phyloP scores from a whole-genome alignment of 1,139 yeast genomes.

The Nakaseomyces glabratus region DNA sequence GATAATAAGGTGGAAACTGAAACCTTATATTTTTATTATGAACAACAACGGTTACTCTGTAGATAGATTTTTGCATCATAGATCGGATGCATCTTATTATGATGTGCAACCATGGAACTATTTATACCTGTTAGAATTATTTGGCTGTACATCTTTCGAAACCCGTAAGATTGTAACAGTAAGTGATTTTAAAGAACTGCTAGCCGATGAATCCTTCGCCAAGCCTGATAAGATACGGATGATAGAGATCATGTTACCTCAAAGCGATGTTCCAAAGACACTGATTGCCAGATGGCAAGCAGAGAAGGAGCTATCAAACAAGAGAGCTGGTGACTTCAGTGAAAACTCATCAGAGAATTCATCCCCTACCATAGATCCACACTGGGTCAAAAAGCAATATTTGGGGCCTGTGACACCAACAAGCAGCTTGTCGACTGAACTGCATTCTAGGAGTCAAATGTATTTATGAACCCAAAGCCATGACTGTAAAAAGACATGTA shows the following conservation, averaged over 20 bases:
- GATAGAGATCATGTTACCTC: conserved; percentile 69
- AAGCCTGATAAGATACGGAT: conserved; percentile 57
- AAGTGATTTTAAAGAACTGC: conserved; percentile 40
- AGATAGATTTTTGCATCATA: conserved; percentile 68
- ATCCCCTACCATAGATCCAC: conserved; percentile 3
- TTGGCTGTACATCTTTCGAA: conserved; percentile 63
- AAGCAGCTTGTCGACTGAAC: too few species aligned
- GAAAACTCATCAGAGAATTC: conserved; percentile 5
- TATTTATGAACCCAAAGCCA: too few species aligned
- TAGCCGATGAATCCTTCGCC: conserved; percentile 42
- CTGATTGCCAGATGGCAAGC: conserved; percentile 49
- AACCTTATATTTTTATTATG: conserved; percentile 70
- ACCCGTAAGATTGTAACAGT: conserved; percentile 43
- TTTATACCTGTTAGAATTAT: conserved; percentile 51
- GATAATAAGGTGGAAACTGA: conserved; percentile 65
- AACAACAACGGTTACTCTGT: conserved; percentile 84
- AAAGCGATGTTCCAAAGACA: conserved; percentile 72
- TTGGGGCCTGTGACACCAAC: too few species aligned
- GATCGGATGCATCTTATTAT: conserved; percentile 62
- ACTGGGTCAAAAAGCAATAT: background rate
- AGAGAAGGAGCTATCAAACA: conserved; percentile 15
- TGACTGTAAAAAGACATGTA: too few species aligned
- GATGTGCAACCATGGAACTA: conserved; percentile 82
- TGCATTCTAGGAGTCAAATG: too few species aligned
- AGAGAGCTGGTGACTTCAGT: conserved; percentile 8